Evolutionary conservation across 306 rosid species (phyloP), one percentile per base, ranked within the genome.

Genomic region (Dalbergia cultrata): DNA sequence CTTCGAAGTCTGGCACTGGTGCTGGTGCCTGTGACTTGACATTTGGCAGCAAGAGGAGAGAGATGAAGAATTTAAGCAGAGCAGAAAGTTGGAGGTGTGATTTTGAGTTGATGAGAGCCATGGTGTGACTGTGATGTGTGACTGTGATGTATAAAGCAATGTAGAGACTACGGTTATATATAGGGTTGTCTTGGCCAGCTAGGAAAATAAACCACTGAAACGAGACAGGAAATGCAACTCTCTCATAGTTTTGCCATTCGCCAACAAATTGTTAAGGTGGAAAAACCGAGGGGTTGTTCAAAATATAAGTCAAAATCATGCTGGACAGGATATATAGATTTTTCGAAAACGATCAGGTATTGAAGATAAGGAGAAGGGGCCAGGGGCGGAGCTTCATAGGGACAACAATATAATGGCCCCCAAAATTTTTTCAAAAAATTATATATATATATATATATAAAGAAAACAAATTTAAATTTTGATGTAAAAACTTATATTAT

Each of bases 1-100:
- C 31, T 43, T 79, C 84, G 1, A 21, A 8, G 18, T 9, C 3
- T 6, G 53, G 7, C 0, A 16, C 9, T 9, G 58, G 41, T 26
- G 31, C 31, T 8, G 17, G 19, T 37, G 4, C 5, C 43, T 75
- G 85, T 76, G 81, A 74, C 4, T 57, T 22, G 58, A 31, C 53
- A 33, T 59, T 58, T 67, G 59, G 81, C 22, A 78, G 80, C 5
- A 83, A 58, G 77, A 83, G 72, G 17, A 60, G 67, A 78, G 41
- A 41, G 16, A 67, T 53, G 31, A 84, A 17, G 67, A 77, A 61
- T 44, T 33, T 62, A 5, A 82, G 73, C 5, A 14, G 3, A 7
- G 61, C 22, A 31, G 31, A 49, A 50, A 19, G 26, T 11, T 9
- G 19, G 41, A 59, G 50, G 14, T 13, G 37, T 9, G 47, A 16